Percentiles rank a stretch among this genome's conserved stretches.
Evolutionary conservation across 176 grass and related monocot species (phyloP).

Genomic region (Typha latifolia): DNA sequence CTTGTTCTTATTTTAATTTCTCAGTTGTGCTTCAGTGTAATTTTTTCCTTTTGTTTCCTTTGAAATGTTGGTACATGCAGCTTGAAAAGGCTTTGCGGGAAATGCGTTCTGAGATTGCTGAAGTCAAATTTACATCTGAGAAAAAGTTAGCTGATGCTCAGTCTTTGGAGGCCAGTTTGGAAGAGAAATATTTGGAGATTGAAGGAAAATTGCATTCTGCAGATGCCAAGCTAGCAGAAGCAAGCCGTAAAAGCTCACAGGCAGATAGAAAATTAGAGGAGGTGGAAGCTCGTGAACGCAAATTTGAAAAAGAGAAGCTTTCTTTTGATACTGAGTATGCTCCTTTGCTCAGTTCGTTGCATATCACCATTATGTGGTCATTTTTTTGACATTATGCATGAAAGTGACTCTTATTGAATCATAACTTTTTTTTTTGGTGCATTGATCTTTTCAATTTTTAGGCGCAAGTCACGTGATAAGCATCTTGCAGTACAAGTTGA

Average conservation of each 20-base stretch:
- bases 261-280: constrained; percentile 78
- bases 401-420: background rate
- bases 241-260: constrained; percentile 80
- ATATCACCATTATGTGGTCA: background rate
- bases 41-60: constrained; percentile 11
- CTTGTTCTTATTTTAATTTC: background rate
- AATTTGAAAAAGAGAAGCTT: constrained; percentile 74
- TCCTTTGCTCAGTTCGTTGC: background rate
- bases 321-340: constrained; percentile 72
- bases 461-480: constrained; percentile 58
- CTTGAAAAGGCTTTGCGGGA: constrained; percentile 78
- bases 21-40: constrained; percentile 1
- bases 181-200: constrained; percentile 80
- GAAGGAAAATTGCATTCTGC: constrained; percentile 77
- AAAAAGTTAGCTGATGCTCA: constrained; percentile 72
- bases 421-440: background rate
- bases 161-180: constrained; percentile 63
- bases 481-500: constrained; percentile 66
- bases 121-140: constrained; percentile 71
- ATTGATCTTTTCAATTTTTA: constrained; percentile 11
- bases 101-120: constrained; percentile 66
- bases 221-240: constrained; percentile 93
- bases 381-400: background rate
- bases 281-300: constrained; percentile 56
- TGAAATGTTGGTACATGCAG: constrained; percentile 39